phyloP scores from a whole-genome alignment of 176 grass and related monocot species.

The Metroxylon sagu region DNA sequence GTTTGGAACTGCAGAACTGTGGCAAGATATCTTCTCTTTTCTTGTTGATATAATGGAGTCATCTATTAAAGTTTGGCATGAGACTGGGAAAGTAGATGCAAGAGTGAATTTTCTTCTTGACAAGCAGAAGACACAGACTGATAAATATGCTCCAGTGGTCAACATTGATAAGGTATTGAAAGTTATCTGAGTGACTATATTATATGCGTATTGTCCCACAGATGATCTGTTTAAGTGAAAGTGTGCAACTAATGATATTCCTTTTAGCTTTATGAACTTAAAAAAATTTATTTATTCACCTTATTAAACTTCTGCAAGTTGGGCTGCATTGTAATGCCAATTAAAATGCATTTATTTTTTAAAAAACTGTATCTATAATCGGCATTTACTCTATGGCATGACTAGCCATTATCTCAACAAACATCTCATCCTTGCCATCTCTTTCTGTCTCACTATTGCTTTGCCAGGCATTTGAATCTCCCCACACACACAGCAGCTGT shows the following conservation, averaged over 20 bases:
- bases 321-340: too few species aligned
- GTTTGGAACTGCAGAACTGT: slow-evolving; percentile 36
- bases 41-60: slow-evolving; percentile 64
- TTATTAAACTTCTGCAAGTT: too few species aligned
- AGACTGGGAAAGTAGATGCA: slow-evolving; percentile 58
- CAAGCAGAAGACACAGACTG: slow-evolving; percentile 62
- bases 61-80: slow-evolving; percentile 74
- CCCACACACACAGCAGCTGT: slow-evolving; percentile 64
- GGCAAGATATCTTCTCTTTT: slow-evolving; percentile 48
- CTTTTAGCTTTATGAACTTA: too few species aligned
- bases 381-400: too few species aligned
- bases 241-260: too few species aligned
- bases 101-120: slow-evolving; percentile 84
- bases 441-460: neutral
- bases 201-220: slow-evolving; percentile 1
- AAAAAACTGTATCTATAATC: too few species aligned
- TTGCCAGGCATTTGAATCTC: slow-evolving; percentile 83
- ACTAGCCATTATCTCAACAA: too few species aligned
- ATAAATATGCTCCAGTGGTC: slow-evolving; percentile 62
- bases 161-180: slow-evolving; percentile 75
- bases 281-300: too few species aligned
- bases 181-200: neutral
- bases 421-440: too few species aligned
- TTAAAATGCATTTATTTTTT: too few species aligned
- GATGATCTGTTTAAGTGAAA: too few species aligned